Conservation (phyloP, 1,284 basidiomycete species). For the Bjerkandera adusta region DNA sequence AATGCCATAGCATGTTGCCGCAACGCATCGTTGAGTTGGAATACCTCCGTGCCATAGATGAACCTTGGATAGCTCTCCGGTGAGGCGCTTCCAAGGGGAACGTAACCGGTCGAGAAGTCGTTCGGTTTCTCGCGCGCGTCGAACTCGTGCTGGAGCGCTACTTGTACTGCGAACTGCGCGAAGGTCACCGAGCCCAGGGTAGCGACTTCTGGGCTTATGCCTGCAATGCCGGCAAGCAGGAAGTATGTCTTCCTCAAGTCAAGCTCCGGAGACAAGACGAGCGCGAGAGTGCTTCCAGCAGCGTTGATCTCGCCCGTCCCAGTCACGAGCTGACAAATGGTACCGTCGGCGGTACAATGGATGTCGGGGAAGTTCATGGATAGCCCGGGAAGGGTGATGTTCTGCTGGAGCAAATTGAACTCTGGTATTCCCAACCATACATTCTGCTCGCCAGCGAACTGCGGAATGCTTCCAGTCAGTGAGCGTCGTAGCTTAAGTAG, state of each 20-base stretch:
- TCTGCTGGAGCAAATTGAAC: slow-evolving; percentile 35
- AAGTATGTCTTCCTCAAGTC: slow-evolving; percentile 46
- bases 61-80: slow-evolving; percentile 32
- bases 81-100: slow-evolving; percentile 32
- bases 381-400: slow-evolving; percentile 36
- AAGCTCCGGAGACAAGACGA: slow-evolving; percentile 36
- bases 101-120: slow-evolving; percentile 44
- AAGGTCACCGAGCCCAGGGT: slow-evolving; percentile 44
- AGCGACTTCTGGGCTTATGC: slow-evolving; percentile 39
- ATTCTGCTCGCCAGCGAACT: slow-evolving; percentile 18
- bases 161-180: slow-evolving; percentile 43
- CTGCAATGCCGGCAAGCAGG: slow-evolving; percentile 46
- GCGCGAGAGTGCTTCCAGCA: slow-evolving; percentile 36
- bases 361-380: slow-evolving; percentile 43
- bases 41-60: slow-evolving; percentile 50
- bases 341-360: slow-evolving; percentile 36
- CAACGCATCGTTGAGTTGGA: slow-evolving; percentile 46
- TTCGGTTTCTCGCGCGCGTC: slow-evolving; percentile 43
- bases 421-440: slow-evolving; percentile 21
- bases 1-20: slow-evolving; percentile 35
- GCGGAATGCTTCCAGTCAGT: too few species aligned
- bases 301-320: slow-evolving; percentile 48
- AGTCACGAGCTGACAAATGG: slow-evolving; percentile 39
- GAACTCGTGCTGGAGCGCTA: slow-evolving; percentile 44
- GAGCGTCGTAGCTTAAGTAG: neutral